Conservation (phyloP, 139 green algal species). For the Chlorella sp. region DNA sequence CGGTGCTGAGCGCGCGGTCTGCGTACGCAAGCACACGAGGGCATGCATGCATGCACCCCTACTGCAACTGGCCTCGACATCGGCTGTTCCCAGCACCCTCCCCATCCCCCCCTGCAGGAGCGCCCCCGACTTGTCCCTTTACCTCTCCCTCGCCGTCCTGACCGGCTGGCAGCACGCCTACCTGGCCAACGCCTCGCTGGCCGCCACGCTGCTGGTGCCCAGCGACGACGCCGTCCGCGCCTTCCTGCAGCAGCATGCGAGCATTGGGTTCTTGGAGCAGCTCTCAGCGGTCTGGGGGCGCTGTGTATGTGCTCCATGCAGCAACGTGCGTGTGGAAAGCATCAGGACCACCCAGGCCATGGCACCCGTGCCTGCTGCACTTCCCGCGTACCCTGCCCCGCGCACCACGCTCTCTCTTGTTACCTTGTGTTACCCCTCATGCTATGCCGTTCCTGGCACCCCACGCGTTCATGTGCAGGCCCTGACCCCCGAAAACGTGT, state of each 20-base stretch:
- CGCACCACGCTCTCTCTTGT: not conserved
- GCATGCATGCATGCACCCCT: not conserved
- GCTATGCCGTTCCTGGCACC: too few species aligned
- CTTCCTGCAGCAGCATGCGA: constrained; percentile 3
- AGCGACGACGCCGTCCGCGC: not conserved
- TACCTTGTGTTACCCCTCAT: too few species aligned
- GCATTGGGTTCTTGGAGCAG: not conserved
- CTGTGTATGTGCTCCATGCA: not conserved
- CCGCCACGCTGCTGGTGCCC: constrained; percentile 25
- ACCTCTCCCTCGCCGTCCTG: constrained; percentile 7
- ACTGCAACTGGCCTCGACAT: not conserved
- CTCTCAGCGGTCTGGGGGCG: not conserved
- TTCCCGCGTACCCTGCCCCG: not conserved
- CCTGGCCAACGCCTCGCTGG: not conserved
- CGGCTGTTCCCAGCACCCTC: not conserved
- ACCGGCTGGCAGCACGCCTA: not conserved
- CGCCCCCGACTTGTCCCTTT: constrained; percentile 17
- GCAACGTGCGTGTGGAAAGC: too few species aligned
- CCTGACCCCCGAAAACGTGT: constrained; percentile 1
- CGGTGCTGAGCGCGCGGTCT: too few species aligned
- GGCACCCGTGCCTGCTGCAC: not conserved
- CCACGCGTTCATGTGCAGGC: too few species aligned
- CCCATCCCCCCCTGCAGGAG: not conserved
- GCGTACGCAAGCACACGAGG: not conserved
- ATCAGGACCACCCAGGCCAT: not conserved